Conservation (phyloP, 805 yeast genomes). For the Kurtzmaniella cleridarum region DNA sequence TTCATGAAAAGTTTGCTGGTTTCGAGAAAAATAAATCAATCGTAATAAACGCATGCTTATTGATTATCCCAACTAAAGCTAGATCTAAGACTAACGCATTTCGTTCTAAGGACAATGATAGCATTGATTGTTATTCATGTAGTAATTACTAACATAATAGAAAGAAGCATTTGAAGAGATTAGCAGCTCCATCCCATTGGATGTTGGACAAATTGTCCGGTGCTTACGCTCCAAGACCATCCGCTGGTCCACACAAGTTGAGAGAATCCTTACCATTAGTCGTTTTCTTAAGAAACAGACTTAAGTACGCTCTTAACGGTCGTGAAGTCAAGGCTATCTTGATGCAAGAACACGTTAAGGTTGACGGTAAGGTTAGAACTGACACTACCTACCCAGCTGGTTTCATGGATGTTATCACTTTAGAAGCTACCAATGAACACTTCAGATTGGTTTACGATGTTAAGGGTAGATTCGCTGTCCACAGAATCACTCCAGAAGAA, state of each 20-base stretch:
- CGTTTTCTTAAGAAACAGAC: constrained; percentile 96
- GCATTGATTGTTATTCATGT: not conserved
- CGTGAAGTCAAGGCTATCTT: constrained; percentile 97
- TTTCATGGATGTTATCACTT: constrained; percentile 97
- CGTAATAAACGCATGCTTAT: not conserved
- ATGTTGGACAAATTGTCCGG: constrained; percentile 99
- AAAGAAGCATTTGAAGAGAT: constrained; percentile 98
- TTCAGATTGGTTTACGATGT: constrained; percentile 98
- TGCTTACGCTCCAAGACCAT: constrained; percentile 99
- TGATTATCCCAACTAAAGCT: not conserved
- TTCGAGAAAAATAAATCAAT: too few relatives aligned
- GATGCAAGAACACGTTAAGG: constrained; percentile 97
- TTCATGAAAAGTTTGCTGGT: too few relatives aligned
- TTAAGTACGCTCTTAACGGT: constrained; percentile 98
- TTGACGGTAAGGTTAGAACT: constrained; percentile 99
- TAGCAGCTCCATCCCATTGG: constrained; percentile 99
- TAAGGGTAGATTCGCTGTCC: constrained; percentile 99
- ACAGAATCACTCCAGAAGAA: constrained; percentile 99
- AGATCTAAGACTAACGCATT: too few relatives aligned
- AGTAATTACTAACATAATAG: constrained; percentile 39
- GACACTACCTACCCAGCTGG: constrained; percentile 99
- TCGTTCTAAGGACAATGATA: too few relatives aligned
- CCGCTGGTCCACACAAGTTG: constrained; percentile 99
- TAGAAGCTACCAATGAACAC: constrained; percentile 98
- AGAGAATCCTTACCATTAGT: constrained; percentile 97